A percentile compares a stretch with the other conserved stretches of the same genome.
phyloP scores from a whole-genome alignment of 257 asterid species.

The Striga asiatica region DNA sequence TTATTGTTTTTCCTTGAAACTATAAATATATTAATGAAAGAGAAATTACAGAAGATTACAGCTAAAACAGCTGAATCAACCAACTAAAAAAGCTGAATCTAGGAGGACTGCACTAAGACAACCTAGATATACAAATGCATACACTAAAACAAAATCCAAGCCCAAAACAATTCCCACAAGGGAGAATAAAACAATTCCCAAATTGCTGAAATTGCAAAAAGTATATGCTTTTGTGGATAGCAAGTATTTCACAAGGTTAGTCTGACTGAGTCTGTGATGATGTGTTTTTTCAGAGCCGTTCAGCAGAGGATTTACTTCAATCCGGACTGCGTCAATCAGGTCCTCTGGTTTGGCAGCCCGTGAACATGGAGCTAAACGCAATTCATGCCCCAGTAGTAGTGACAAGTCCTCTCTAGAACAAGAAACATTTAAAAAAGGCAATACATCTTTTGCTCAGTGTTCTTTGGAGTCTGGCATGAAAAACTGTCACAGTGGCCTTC shows the following conservation, averaged over 20 bases:
- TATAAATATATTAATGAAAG: too few species aligned
- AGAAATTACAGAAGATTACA: too few species aligned
- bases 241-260: background rate
- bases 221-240: background rate
- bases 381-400: constrained; percentile 17
- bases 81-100: too few species aligned
- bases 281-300: constrained; percentile 40
- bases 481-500: constrained; percentile 16
- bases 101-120: too few species aligned
- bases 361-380: constrained; percentile 24
- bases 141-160: too few species aligned
- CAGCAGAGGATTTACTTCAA: constrained; percentile 41
- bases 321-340: constrained; percentile 65
- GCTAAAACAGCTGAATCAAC: too few species aligned
- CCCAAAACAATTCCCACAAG: too few species aligned
- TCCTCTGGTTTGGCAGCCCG: constrained; percentile 77
- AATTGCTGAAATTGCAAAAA: background rate
- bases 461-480: constrained; percentile 18
- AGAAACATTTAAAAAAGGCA: constrained; percentile 19
- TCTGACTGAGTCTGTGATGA: constrained; percentile 12
- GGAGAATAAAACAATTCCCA: too few species aligned
- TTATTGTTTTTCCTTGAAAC: background rate
- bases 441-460: constrained; percentile 16
- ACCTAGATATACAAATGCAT: too few species aligned
- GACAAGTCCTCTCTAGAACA: constrained; percentile 29